Percentiles rank a stretch among this genome's conserved stretches.
phyloP scores from a whole-genome alignment of 345 rosid genomes.

The Iberis pinnata region DNA sequence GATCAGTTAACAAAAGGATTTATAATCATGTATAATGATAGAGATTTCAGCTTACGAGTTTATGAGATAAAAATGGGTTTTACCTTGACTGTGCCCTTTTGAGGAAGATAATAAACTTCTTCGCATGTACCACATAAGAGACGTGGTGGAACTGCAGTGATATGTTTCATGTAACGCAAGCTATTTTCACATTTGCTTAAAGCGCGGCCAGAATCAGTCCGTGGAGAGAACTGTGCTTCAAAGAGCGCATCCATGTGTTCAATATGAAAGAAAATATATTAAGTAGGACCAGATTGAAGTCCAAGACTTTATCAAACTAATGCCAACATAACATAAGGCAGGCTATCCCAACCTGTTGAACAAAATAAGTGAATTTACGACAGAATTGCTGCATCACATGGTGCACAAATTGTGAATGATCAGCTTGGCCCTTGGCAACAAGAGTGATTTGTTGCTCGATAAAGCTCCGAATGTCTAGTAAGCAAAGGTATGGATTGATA shows the following conservation, averaged over 20 bases:
- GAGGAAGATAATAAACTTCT: conserved; percentile 94
- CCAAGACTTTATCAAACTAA: background rate
- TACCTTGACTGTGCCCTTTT: conserved; percentile 88
- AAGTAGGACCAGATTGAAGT: background rate
- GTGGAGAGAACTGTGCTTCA: conserved; percentile 91
- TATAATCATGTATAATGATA: background rate
- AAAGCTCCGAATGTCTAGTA: conserved; percentile 94
- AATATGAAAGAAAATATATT: conserved; percentile 39
- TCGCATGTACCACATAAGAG: conserved; percentile 86
- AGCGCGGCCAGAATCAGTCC: conserved; percentile 70
- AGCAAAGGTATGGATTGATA: conserved; percentile 90
- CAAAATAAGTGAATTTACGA: conserved; percentile 66
- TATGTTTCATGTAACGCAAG: conserved; percentile 89
- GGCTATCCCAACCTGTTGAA: conserved; percentile 59
- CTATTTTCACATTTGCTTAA: conserved; percentile 96
- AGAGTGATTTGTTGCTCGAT: conserved; percentile 94
- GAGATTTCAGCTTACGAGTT: background rate
- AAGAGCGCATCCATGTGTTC: conserved; percentile 89
- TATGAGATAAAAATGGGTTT: too few relatives aligned
- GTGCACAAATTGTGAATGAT: conserved; percentile 62
- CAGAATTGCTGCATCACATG: conserved; percentile 82
- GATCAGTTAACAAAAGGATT: background rate
- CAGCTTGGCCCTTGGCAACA: conserved; percentile 85
- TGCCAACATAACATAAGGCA: background rate
- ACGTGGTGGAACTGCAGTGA: conserved; percentile 72